Evolutionary conservation across 768 basidiomycete species (phyloP), one percentile per base, ranked within the genome.

Genomic region (Tulasnella sp.): DNA sequence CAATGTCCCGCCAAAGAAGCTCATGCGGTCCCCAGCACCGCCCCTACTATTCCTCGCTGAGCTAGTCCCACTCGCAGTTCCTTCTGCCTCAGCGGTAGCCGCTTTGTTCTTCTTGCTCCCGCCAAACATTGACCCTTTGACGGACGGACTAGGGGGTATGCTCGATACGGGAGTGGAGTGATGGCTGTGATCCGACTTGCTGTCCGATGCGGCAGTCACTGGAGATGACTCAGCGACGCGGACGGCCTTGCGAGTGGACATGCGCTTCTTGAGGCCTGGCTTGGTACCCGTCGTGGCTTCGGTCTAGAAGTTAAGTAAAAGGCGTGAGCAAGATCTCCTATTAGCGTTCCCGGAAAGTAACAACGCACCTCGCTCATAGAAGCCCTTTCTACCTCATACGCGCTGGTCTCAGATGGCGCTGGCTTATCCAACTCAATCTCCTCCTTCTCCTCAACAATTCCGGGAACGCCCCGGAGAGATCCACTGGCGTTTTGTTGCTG

Each of bases 1-100:
- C 56, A 88, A 67, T 4, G 82, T 73, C 0, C 76, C 78, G 13
- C 87, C 88, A 67, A 96, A 95, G 66, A 95, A 82, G 66, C 90
- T 92, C 62, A 88, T 52, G 47, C 70, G 68, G 32, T 65, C 64
- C 48, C 66, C 64, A 61, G 68, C 68, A 54, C 15, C 15, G 5
- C 34, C 34, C 34, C 15, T 38, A 15, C 34, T 72, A 67, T n/a
- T 70, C 38, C 8, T 42, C 1, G 23, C 38, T 4, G 52, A 42
- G 17, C 19, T 38, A 24, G 23, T 54, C 2, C 43, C 27, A 58
- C 38, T 55, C 3, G 26, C 21, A 11, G 53, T 44, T 19, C 27
- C 21, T 41, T 55, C 56, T 7, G 24, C 45, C 17, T 26, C 26
- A 24, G 23, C 29, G n/a, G 32, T 52, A 21, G 42, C 47, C 51